Evolutionary conservation across 2,329 filamentous ascomycete species (phyloP), one percentile per base, ranked within the genome.

Genomic region (Talaromyces funiculosus): DNA sequence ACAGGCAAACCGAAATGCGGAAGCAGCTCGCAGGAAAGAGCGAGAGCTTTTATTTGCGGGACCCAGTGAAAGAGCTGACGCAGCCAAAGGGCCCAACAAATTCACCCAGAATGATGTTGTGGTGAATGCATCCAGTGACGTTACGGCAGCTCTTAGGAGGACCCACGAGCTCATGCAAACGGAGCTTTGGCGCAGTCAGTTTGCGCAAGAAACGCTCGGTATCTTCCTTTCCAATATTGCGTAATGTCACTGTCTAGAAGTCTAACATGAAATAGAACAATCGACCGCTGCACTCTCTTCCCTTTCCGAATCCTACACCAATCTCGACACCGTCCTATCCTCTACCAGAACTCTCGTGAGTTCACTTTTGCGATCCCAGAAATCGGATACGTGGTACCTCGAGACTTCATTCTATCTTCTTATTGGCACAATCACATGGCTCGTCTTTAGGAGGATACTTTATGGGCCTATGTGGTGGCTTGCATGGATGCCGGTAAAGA

Each of bases 311-410:
- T 88, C 85, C 38, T 99, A 99, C 76, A 86, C 82, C 20, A 86
- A 86, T 54, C 84, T 97, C 4, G 90, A 93, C 67, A 84, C 84
- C 12, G 82, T 97, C 70, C 81, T 99, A 38, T 81, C 84, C 2
- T 89, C 84, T 60, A 92, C 90, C 49, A 84, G 85, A 65, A 87
- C 86, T 59, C 80, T 99, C 18, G 84, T 97, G 7, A 85, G 86
- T 6, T 90, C 90, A 18, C 80, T 99, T 49, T 78, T 97, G 51
- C 85, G 86, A 63, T 94, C 90, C 64, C 91, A 95, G 72, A 99
- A 99, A 81, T 94, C 89, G 65, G 94, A 99, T 72, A 97, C 92
- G 2, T 99, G 94, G 94, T 99, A 99, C 72, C 83, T 99, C 35
- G 89, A 94, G 75, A 95, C 90, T 38, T 86, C 92, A 2, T 86